Conservation (phyloP, 2,329 filamentous ascomycete genomes). For the Elsinoe necatrix region DNA sequence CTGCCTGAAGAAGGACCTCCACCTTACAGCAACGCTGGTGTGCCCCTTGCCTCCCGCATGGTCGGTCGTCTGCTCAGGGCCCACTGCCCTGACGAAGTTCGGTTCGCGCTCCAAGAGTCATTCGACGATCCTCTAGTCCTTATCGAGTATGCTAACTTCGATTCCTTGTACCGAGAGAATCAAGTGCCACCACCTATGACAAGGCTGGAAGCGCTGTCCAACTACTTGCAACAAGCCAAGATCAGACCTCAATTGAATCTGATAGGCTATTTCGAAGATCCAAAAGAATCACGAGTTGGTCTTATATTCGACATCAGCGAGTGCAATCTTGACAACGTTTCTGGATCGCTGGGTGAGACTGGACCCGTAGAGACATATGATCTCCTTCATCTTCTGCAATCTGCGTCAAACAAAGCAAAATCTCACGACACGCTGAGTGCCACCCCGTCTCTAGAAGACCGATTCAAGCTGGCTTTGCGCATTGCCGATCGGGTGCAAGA, state of each 20-base stretch:
- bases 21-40: constrained; percentile 40
- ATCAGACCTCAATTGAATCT: constrained; percentile 46
- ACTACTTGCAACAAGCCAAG: constrained; percentile 19
- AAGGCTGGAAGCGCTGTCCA: constrained; percentile 35
- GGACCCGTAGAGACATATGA: constrained; percentile 36
- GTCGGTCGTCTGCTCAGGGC: constrained; percentile 34
- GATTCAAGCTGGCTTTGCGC: constrained; percentile 66
- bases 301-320: constrained; percentile 67
- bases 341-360: constrained; percentile 2
- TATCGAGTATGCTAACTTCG: constrained; percentile 58
- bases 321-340: constrained; percentile 33
- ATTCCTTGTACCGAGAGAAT: constrained; percentile 39
- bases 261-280: constrained; percentile 65
- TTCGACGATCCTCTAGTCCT: constrained; percentile 39
- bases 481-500: constrained; percentile 65
- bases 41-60: constrained; percentile 36
- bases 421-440: constrained; percentile 32
- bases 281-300: constrained; percentile 59
- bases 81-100: constrained; percentile 24
- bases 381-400: constrained; percentile 41
- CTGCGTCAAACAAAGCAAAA: constrained; percentile 36
- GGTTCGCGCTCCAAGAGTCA: constrained; percentile 26
- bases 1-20: constrained; percentile 42
- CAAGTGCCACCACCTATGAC: constrained; percentile 40
- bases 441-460: constrained; percentile 62